Evolutionary conservation across 75 land plant genomes (phyloP).

Genomic region (Sequoiadendron giganteum): DNA sequence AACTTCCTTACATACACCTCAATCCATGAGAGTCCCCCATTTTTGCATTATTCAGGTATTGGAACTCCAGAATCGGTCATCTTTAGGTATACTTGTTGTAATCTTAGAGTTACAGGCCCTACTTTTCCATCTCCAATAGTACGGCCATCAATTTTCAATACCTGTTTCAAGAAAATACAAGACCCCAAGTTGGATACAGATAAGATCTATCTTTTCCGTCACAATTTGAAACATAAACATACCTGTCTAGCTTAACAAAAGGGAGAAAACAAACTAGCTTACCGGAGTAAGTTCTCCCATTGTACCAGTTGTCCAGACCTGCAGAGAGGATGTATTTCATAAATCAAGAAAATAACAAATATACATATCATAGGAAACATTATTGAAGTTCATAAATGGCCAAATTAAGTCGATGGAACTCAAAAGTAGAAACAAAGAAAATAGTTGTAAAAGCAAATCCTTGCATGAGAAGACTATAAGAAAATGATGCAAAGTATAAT

Average conservation of each 20-base stretch:
- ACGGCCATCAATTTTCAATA: slow-evolving; percentile 89
- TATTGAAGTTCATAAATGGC: background rate
- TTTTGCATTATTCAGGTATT: slow-evolving; percentile 53
- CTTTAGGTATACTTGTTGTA: slow-evolving; percentile 69
- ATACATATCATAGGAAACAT: background rate
- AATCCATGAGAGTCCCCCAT: background rate
- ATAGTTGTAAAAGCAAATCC: background rate
- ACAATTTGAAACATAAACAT: background rate
- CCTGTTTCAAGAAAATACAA: slow-evolving; percentile 35
- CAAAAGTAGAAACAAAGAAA: background rate
- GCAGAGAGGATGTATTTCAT: slow-evolving; percentile 15
- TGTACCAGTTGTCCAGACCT: slow-evolving; percentile 99
- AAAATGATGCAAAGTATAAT: background rate
- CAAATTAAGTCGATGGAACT: background rate
- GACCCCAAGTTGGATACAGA: background rate
- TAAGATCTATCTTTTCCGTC: no score
- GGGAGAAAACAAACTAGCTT: slow-evolving; percentile 18
- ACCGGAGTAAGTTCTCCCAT: slow-evolving; percentile 99
- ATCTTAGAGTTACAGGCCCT: slow-evolving; percentile 65
- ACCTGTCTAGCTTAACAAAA: background rate
- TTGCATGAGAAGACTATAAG: background rate
- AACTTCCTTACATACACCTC: background rate
- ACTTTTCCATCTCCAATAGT: slow-evolving; percentile 76
- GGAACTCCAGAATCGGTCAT: slow-evolving; percentile 69
- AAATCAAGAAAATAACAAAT: background rate